Evolutionary conservation across 352 stramenopile species (phyloP), one percentile per base, ranked within the genome.

Genomic region (Pythium graminicola): DNA sequence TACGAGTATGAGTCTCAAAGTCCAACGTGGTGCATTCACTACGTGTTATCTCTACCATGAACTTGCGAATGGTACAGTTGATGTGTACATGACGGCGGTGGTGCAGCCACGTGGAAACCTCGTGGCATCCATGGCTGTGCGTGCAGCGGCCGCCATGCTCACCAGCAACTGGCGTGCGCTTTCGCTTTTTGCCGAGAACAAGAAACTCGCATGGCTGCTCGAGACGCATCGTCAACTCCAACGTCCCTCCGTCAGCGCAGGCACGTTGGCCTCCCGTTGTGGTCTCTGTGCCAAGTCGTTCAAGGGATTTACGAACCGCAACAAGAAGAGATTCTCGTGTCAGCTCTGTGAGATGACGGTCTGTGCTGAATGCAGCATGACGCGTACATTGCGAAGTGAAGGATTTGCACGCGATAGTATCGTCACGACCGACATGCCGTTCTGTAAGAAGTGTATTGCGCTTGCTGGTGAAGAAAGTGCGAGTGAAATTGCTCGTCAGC

Each of bases 381-480:
- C 20, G 31, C 59, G 59, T 22, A 67, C 59, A 27, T 53, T 67
- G n/a, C 46, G 47, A 14, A 48, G 27, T 33, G 41, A 54, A 28
- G 48, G 52, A 11, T 22, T 67, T 11, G 52, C 52, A 16, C 46
- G 47, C 23, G 16, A 42, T 42, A 55, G 38, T 24, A 40, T 57
- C 41, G 46, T 67, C 13, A 65, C 80, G 42, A 72, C 70, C 17
- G 39, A 60, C 13, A 81, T 85, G 53, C 62, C 74, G 38, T 84
- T 89, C 36, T 89, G 78, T 62, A 83, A 81, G 44, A 72, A 70
- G 33, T 89, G 78, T 54, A 64, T 89, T 9, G 57, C 66, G 4
- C 65, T 58, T 50, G 72, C 79, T 3, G 68, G 63, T 20, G 67
- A 82, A 22, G 73, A 85, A 38, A 86, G 66, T 44, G 64, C 77